Evolutionary conservation across 352 stramenopile species (phyloP).

Genomic region (Phytophthora vignae): DNA sequence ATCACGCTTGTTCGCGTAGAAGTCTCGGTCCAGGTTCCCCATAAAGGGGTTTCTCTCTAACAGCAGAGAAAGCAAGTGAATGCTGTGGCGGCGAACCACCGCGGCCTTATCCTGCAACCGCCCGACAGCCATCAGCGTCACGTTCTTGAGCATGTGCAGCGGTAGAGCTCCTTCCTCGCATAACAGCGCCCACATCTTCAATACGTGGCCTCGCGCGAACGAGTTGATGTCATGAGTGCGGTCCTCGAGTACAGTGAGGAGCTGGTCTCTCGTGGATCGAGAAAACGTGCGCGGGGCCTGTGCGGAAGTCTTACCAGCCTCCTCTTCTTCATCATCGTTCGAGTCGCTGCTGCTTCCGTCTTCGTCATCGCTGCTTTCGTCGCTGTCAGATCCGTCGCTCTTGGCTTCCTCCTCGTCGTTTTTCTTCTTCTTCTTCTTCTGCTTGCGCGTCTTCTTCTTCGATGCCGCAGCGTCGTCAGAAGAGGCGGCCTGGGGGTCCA

Average conservation of each 20-base stretch:
- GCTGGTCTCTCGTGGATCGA: constrained; percentile 65
- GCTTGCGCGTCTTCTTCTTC: constrained; percentile 26
- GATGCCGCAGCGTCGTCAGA: constrained; percentile 19
- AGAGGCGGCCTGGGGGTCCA: constrained; percentile 10
- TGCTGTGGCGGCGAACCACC: constrained; percentile 90
- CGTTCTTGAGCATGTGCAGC: constrained; percentile 82
- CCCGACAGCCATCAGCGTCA: constrained; percentile 84
- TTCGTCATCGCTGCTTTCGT: constrained; percentile 38
- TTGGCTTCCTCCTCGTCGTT: constrained; percentile 24
- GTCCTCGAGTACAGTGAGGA: constrained; percentile 92
- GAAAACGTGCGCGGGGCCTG: constrained; percentile 56
- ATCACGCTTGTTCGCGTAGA: constrained; percentile 85
- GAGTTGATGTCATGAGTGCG: constrained; percentile 94
- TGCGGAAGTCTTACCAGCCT: constrained; percentile 19
- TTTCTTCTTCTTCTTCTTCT: constrained; percentile 18
- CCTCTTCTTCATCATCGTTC: constrained; percentile 31
- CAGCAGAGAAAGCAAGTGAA: constrained; percentile 89
- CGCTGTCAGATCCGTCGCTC: constrained; percentile 34
- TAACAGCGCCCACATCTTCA: constrained; percentile 93
- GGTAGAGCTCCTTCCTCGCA: constrained; percentile 89
- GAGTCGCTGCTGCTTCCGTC: constrained; percentile 32
- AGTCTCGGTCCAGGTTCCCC: constrained; percentile 86
- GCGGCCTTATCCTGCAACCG: constrained; percentile 95
- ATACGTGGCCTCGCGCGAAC: constrained; percentile 90
- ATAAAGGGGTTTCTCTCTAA: constrained; percentile 96